phyloP scores from a whole-genome alignment of 805 yeast species.

The Candida corydali region DNA sequence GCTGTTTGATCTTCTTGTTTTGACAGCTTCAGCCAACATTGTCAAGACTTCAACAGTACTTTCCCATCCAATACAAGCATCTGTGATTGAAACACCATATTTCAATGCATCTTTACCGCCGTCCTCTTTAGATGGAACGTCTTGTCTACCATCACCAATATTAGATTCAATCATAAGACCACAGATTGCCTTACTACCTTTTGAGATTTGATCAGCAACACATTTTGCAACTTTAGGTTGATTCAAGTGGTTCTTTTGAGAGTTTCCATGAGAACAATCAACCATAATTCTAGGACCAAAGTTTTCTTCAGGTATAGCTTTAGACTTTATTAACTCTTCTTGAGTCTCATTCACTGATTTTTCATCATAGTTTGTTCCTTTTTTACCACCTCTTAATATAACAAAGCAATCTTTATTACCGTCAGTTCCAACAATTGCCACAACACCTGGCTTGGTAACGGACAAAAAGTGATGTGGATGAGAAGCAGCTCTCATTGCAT shows the following conservation, averaged over 20 bases:
- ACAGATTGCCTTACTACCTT: constrained; percentile 73
- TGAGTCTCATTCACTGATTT: constrained; percentile 66
- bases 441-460: constrained; percentile 94
- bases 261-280: constrained; percentile 97
- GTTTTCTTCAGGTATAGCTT: constrained; percentile 42
- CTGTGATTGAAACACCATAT: constrained; percentile 96
- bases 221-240: constrained; percentile 85
- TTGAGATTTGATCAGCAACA: constrained; percentile 72
- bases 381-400: constrained; percentile 92
- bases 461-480: constrained; percentile 92
- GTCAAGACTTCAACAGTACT: constrained; percentile 70
- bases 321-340: constrained; percentile 50
- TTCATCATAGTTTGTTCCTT: constrained; percentile 85
- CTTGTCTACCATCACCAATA: constrained; percentile 89
- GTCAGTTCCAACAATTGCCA: constrained; percentile 92
- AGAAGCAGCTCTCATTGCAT: constrained; percentile 88
- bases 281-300: constrained; percentile 76
- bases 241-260: constrained; percentile 83
- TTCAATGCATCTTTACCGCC: constrained; percentile 70
- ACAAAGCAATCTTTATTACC: constrained; percentile 91
- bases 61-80: constrained; percentile 93
- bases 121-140: constrained; percentile 63
- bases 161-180: constrained; percentile 98
- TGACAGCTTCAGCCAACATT: constrained; percentile 74
- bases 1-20: constrained; percentile 55